These are phyloP conservation scores for Apiotrichum akiyoshidainum DNA, from an alignment of 1,284 basidiomycete species.

Conservation along the genomic window DNA sequence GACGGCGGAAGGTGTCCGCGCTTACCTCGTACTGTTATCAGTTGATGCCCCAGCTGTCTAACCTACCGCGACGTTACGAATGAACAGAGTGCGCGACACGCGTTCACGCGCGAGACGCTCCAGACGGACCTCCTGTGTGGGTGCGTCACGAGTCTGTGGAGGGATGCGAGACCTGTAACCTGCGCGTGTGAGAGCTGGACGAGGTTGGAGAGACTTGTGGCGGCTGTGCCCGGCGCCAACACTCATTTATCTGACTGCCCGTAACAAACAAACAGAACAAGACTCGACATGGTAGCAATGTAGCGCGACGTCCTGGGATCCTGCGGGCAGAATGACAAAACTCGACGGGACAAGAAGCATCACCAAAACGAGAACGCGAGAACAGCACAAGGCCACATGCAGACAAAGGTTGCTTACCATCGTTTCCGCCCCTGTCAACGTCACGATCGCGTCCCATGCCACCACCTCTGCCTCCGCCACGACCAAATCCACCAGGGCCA, in stretches of 20 bases:
- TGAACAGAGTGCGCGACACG: slow-evolving; percentile 91
- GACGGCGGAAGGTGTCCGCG: slow-evolving; percentile 72
- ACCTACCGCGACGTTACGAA: slow-evolving; percentile 88
- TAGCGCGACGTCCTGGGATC: too few relatives aligned
- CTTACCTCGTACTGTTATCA: slow-evolving; percentile 76
- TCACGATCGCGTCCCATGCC: slow-evolving; percentile 55
- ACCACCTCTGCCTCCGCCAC: slow-evolving; percentile 58
- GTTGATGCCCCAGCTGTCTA: too few relatives aligned
- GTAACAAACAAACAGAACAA: not conserved
- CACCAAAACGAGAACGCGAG: too few relatives aligned
- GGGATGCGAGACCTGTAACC: slow-evolving; percentile 1
- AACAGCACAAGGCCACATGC: too few relatives aligned
- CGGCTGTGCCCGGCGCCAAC: not conserved
- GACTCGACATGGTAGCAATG: not conserved
- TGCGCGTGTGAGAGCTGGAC: slow-evolving; percentile 1
- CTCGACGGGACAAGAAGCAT: too few relatives aligned
- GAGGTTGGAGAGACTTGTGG: too few relatives aligned
- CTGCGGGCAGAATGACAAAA: too few relatives aligned
- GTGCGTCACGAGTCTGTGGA: slow-evolving; percentile 2
- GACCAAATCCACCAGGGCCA: slow-evolving; percentile 25
- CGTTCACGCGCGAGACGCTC: slow-evolving; percentile 57
- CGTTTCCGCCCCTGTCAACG: slow-evolving; percentile 33
- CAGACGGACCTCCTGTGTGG: slow-evolving; percentile 9
- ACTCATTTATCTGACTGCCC: not conserved
- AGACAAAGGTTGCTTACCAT: not conserved